phyloP scores from a whole-genome alignment of 2,329 filamentous ascomycete genomes.

The Fonsecaea multimorphosa region DNA sequence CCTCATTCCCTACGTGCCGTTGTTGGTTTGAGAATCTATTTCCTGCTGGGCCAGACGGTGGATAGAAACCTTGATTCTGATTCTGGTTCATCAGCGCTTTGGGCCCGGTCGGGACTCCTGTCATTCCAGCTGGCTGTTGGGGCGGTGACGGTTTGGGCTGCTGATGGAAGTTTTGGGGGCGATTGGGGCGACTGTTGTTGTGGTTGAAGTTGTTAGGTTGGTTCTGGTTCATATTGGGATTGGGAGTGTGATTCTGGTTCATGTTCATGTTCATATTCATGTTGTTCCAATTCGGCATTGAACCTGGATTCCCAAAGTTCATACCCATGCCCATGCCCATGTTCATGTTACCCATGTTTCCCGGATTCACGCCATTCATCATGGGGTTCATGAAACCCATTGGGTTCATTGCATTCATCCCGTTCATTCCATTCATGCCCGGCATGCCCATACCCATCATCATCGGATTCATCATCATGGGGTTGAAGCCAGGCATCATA shows the following conservation, averaged over 20 bases:
- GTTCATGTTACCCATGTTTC: constrained; percentile 41
- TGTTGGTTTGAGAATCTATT: constrained; percentile 65
- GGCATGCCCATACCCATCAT: constrained; percentile 41
- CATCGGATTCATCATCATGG: constrained; percentile 50
- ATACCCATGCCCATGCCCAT: too few relatives aligned
- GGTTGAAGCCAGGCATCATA: constrained; percentile 38
- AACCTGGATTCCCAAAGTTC: constrained; percentile 26
- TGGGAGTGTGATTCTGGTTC: constrained; percentile 26
- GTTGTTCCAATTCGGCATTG: constrained; percentile 42
- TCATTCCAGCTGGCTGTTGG: constrained; percentile 42
- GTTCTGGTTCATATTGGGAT: constrained; percentile 44
- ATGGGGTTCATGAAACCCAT: constrained; percentile 51
- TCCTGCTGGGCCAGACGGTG: constrained; percentile 28
- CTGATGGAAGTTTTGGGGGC: constrained; percentile 25
- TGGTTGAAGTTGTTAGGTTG: constrained; percentile 44
- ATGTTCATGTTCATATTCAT: constrained; percentile 43
- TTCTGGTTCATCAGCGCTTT: constrained; percentile 34
- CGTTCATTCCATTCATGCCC: constrained; percentile 45
- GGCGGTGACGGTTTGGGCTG: constrained; percentile 35
- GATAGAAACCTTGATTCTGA: constrained; percentile 30
- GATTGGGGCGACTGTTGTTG: constrained; percentile 26
- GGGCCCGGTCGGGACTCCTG: constrained; percentile 37
- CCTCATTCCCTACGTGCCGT: constrained; percentile 64
- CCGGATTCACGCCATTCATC: constrained; percentile 46
- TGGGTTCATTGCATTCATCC: constrained; percentile 43